These are phyloP conservation scores for Xerocomus amazonicus DNA, from an alignment of 1,284 basidiomycete species.

Conservation along the genomic window DNA sequence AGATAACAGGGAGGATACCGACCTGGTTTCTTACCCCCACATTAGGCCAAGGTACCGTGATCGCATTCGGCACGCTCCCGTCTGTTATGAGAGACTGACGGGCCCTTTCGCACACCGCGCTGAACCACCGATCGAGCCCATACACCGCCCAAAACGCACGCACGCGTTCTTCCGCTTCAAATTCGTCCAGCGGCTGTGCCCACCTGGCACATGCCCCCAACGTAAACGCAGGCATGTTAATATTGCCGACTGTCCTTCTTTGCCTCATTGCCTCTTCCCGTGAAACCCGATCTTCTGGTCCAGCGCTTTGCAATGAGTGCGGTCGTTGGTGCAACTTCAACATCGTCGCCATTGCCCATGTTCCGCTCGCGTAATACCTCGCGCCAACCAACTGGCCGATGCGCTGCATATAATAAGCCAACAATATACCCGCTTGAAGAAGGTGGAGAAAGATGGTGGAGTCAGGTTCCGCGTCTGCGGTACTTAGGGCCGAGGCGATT, in stretches of 20 bases:
- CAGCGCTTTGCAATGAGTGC: neutral
- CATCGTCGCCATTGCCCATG: slow-evolving; percentile 35
- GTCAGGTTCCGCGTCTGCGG: slow-evolving; percentile 13
- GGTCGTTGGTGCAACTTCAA: slow-evolving; percentile 35
- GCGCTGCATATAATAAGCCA: slow-evolving; percentile 43
- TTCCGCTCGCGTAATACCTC: slow-evolving; percentile 41
- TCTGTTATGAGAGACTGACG: slow-evolving; percentile 9
- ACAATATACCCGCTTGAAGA: slow-evolving; percentile 46
- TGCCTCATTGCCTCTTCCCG: neutral
- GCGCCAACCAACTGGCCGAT: slow-evolving; percentile 42
- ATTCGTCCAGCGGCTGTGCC: slow-evolving; percentile 35
- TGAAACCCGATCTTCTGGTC: neutral
- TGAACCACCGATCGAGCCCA: slow-evolving; percentile 39
- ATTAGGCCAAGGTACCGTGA: slow-evolving; percentile 46
- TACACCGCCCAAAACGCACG: slow-evolving; percentile 47
- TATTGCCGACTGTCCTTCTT: neutral
- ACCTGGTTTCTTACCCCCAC: slow-evolving; percentile 4
- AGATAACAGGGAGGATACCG: neutral
- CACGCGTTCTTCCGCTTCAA: slow-evolving; percentile 47
- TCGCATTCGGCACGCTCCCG: slow-evolving; percentile 28
- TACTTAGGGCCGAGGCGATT: slow-evolving; percentile 18
- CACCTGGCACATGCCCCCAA: slow-evolving; percentile 20
- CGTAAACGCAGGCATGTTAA: slow-evolving; percentile 1
- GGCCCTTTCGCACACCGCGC: slow-evolving; percentile 34
- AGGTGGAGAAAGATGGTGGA: slow-evolving; percentile 38